Base-by-base conservation (phyloP, 2,329 filamentous ascomycete species). In the Colletotrichum aenigma region DNA sequence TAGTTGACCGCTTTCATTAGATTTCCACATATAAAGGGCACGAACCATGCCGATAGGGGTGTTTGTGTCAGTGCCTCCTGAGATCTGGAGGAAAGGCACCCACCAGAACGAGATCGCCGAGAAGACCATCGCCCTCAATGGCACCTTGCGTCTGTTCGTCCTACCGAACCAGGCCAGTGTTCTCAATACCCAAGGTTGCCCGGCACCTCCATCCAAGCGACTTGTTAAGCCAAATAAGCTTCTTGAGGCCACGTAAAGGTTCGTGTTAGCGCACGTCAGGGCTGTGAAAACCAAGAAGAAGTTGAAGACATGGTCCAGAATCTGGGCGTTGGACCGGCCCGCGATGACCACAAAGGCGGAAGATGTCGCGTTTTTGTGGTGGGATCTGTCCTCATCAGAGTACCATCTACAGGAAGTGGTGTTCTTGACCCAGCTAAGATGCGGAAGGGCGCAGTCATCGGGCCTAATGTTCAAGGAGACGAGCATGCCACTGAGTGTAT, bases 61-160 rank as follows among this genome's bases (percentile, higher is more conserved):
- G 6, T 24, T 68, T 2, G 30, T 26, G 16, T 28, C 43, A 13
- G 32, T 58, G 4, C 65, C 76, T 8, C 34, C 70, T 6, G 61
- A 26, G 15, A 87, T 80, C 64, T 85, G 83, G 24, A 87, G 73
- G 62, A 86, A 87, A 4, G 85, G 86, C 12, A 87, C 82, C 85
- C 85, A 87, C 69, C 81, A 79, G 66, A 87, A 86, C n/a, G 78
- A 78, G 7, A 85, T 64, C 3, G 84, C 81, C 3, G 85, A 86
- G 24, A 85, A 78, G 9, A 85, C 77, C 77, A 87, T 82, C 3
- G 85, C 84, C 3, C 83, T 79, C 65, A 85, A 79, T 1, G 85
- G 85, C 9, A 87, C 84, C 30, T 79, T 80, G 43, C 78, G 77
- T 6, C 76, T 75, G 81, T 84, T 70, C 8, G 66, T 68, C 6